Conservation (phyloP, 257 asterid species). For the Anisodus acutangulus region DNA sequence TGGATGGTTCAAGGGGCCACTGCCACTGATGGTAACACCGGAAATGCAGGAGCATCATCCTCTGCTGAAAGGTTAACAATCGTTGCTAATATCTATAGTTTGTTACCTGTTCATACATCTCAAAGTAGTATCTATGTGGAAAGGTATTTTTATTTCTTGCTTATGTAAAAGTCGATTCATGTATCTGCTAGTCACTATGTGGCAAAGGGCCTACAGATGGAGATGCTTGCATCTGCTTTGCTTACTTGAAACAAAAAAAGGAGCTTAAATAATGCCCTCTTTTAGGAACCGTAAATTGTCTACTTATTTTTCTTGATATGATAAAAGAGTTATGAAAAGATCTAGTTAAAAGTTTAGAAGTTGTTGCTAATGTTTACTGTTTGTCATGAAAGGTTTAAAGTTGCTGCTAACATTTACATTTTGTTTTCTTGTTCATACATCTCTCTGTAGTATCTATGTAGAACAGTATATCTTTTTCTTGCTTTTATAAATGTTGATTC, state of each 20-base stretch:
- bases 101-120: background rate
- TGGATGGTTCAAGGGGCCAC: slow-evolving; percentile 30
- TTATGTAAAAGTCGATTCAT: background rate
- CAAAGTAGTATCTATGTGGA: background rate
- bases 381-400: background rate
- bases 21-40: slow-evolving; percentile 15
- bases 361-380: background rate
- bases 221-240: background rate
- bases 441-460: background rate
- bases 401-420: background rate
- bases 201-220: background rate
- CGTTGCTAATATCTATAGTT: background rate
- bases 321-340: background rate
- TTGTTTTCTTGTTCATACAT: background rate
- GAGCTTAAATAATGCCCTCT: background rate
- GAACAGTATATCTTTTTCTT: background rate
- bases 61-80: slow-evolving; percentile 14
- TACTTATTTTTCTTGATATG: background rate
- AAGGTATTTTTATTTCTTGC: background rate
- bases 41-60: slow-evolving; percentile 30
- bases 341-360: background rate
- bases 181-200: background rate
- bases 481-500: background rate
- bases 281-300: background rate
- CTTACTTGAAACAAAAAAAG: background rate